A percentile compares a stretch with the other conserved stretches of the same genome.
Evolutionary conservation across 140 eudicot genomes (phyloP).

Genomic region (Erigeron philadelphicus): DNA sequence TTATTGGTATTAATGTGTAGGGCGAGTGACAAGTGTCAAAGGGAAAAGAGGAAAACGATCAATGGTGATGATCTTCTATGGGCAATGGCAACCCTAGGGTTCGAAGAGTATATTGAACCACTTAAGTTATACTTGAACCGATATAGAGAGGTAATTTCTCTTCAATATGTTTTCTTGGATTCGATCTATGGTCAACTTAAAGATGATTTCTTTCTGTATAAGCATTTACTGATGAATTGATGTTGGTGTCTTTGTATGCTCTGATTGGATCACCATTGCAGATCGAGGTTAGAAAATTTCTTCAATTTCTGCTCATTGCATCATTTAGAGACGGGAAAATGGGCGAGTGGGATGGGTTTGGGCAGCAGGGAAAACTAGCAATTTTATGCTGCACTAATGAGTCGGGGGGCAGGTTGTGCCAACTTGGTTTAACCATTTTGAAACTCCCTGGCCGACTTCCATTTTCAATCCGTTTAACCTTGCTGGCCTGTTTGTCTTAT

Average conservation of each 20-base stretch:
- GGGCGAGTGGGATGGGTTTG: not conserved
- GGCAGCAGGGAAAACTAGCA: not conserved
- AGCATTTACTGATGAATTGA: slow-evolving; percentile 25
- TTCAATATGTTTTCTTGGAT: slow-evolving; percentile 2
- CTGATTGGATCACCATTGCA: slow-evolving; percentile 31
- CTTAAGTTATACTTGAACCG: slow-evolving; percentile 59
- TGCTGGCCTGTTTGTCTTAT: not conserved
- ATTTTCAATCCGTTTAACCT: not conserved
- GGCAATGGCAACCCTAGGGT: slow-evolving; percentile 87
- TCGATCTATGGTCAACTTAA: not conserved
- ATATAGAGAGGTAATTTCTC: slow-evolving; percentile 57
- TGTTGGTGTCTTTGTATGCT: slow-evolving; percentile 23
- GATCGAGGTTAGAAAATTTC: slow-evolving; percentile 63
- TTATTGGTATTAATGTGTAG: slow-evolving; percentile 35
- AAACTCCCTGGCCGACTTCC: not conserved
- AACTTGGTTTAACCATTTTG: not conserved
- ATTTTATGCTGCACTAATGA: not conserved
- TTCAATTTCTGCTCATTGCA: not conserved
- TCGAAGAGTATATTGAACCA: slow-evolving; percentile 81
- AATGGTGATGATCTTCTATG: slow-evolving; percentile 87
- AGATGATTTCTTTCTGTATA: not conserved
- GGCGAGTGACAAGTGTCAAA: slow-evolving; percentile 93
- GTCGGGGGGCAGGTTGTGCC: not conserved
- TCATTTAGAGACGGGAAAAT: not conserved
- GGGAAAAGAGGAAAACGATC: slow-evolving; percentile 83